Evolutionary conservation across 2,329 filamentous ascomycete species (phyloP).

Genomic region (Chrysoporthe austroafricana): DNA sequence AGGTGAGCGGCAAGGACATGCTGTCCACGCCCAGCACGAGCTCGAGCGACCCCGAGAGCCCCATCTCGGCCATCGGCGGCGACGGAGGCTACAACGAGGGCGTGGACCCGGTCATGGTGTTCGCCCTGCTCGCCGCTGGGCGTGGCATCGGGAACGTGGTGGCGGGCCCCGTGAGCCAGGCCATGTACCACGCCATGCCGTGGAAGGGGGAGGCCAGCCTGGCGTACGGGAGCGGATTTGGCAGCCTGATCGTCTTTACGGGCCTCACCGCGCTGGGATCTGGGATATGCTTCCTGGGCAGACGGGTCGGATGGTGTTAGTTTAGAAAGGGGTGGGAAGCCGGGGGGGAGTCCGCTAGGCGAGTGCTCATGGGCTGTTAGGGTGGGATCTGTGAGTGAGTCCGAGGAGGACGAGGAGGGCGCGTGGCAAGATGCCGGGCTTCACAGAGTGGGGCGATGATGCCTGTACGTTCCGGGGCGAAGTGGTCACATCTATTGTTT

Average conservation of each 20-base stretch:
- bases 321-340: background rate
- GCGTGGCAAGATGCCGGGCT: background rate
- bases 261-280: conserved; percentile 55
- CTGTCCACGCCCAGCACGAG: conserved; percentile 21
- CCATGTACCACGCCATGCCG: conserved; percentile 49
- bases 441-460: background rate
- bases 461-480: background rate
- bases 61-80: conserved; percentile 10
- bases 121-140: conserved; percentile 60
- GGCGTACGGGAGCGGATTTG: conserved; percentile 56
- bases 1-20: conserved; percentile 38
- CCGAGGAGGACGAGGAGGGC: background rate
- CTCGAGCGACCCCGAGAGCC: conserved; percentile 30
- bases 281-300: conserved; percentile 50
- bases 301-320: conserved; percentile 40
- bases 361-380: background rate
- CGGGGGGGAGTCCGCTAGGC: background rate
- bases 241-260: conserved; percentile 59
- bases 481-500: background rate
- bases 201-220: conserved; percentile 46
- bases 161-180: conserved; percentile 60
- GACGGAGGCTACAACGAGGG: conserved; percentile 22
- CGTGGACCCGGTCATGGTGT: conserved; percentile 57
- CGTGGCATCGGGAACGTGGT: conserved; percentile 65
- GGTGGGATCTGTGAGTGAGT: background rate